These are phyloP conservation scores for Komagataella pseudopastoris DNA, from an alignment of 805 yeast genomes.

Conservation along the genomic window DNA sequence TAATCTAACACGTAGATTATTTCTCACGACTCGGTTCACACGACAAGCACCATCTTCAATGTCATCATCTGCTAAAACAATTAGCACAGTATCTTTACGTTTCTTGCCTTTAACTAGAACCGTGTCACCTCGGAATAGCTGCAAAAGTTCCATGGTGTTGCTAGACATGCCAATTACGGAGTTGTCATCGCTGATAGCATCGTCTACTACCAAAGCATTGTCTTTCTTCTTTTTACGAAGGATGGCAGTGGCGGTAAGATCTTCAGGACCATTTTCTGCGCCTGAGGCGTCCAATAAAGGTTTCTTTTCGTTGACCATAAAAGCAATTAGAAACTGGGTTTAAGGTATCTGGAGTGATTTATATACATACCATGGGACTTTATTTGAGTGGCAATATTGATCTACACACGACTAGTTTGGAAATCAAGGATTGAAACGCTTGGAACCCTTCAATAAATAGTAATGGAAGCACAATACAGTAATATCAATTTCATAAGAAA, in stretches of 20 bases:
- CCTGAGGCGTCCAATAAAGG: slow-evolving; percentile 24
- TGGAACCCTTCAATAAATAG: too few species aligned
- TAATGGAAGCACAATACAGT: too few species aligned
- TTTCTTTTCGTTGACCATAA: slow-evolving; percentile 19
- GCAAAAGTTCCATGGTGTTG: slow-evolving; percentile 87
- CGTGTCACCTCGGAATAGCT: slow-evolving; percentile 95
- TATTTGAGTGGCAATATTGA: neutral
- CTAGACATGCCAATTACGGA: slow-evolving; percentile 93
- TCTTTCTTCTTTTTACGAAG: slow-evolving; percentile 96
- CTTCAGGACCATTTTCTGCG: slow-evolving; percentile 18
- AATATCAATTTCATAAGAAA: too few species aligned
- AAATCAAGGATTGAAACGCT: neutral
- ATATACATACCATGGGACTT: neutral
- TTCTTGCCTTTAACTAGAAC: slow-evolving; percentile 95
- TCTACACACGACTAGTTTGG: neutral
- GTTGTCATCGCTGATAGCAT: slow-evolving; percentile 94
- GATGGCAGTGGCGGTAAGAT: slow-evolving; percentile 86
- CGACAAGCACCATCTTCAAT: slow-evolving; percentile 92
- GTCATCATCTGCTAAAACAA: slow-evolving; percentile 93
- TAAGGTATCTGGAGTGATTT: neutral
- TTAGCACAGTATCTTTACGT: slow-evolving; percentile 93
- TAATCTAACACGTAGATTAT: slow-evolving; percentile 83
- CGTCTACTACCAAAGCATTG: slow-evolving; percentile 86
- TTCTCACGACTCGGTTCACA: slow-evolving; percentile 90
- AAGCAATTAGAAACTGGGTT: neutral